phyloP scores from a whole-genome alignment of 805 yeast species.

The Ogataea kodamae region DNA sequence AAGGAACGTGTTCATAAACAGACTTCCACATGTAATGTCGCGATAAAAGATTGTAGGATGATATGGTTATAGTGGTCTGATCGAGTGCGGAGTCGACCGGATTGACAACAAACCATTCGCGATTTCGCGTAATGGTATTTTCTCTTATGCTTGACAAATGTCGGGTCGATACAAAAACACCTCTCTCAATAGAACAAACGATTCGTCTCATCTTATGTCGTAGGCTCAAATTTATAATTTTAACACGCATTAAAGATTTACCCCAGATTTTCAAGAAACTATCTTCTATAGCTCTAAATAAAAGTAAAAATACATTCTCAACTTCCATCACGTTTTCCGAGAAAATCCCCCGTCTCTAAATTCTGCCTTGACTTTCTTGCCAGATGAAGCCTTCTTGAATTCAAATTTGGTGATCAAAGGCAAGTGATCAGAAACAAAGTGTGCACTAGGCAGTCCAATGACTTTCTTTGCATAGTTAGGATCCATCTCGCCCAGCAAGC shows the following conservation, averaged over 20 bases:
- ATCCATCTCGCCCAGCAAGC: slow-evolving; percentile 82
- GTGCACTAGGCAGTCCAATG: slow-evolving; percentile 91
- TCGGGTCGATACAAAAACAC: too few species aligned
- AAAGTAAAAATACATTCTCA: slow-evolving; percentile 6
- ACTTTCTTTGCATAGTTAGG: slow-evolving; percentile 67
- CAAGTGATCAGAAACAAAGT: slow-evolving; percentile 92
- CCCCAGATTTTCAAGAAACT: too few species aligned
- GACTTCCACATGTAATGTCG: slow-evolving; percentile 57
- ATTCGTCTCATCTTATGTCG: too few species aligned
- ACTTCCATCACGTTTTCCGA: slow-evolving; percentile 29
- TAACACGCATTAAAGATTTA: too few species aligned
- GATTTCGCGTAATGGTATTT: slow-evolving; percentile 22
- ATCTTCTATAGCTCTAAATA: too few species aligned
- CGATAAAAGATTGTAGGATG: slow-evolving; percentile 34
- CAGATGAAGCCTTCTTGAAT: slow-evolving; percentile 45
- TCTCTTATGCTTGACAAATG: slow-evolving; percentile 1
- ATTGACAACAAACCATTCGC: slow-evolving; percentile 18
- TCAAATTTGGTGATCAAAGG: slow-evolving; percentile 80
- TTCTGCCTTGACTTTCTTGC: slow-evolving; percentile 28
- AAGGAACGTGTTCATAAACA: slow-evolving; percentile 50
- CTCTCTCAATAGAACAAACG: too few species aligned
- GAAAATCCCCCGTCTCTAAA: slow-evolving; percentile 28
- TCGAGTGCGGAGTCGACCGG: slow-evolving; percentile 5
- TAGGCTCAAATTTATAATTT: too few species aligned
- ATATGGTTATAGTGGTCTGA: slow-evolving; percentile 25